Evolutionary conservation across 768 basidiomycete species (phyloP).

Genomic region (Phaffia australis): DNA sequence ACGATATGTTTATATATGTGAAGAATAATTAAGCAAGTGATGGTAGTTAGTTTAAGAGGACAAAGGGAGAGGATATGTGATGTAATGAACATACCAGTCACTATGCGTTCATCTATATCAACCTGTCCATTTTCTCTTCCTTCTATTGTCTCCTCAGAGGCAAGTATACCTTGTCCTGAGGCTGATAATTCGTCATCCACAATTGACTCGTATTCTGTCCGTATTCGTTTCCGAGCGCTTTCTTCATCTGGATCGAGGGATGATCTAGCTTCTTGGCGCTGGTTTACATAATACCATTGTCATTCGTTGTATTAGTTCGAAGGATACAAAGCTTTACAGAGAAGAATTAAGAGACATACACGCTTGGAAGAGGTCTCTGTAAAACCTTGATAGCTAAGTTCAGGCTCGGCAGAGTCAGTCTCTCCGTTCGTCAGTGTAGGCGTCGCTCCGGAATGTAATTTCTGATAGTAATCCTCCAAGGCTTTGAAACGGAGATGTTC

Average conservation of each 20-base stretch:
- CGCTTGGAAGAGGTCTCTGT: background rate
- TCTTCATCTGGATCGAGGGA: background rate
- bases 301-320: no score
- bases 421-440: no score
- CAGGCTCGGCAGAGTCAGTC: no score
- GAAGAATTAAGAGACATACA: background rate
- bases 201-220: constrained; percentile 1
- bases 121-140: background rate
- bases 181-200: background rate
- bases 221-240: background rate
- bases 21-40: no score
- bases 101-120: constrained; percentile 11
- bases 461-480: constrained; percentile 19
- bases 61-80: background rate
- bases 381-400: no score
- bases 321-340: no score
- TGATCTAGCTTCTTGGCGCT: background rate
- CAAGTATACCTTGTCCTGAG: background rate
- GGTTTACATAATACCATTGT: background rate
- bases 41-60: background rate
- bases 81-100: constrained; percentile 26
- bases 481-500: background rate
- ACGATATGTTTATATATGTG: no score
- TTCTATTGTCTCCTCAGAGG: background rate
- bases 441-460: background rate